Base-by-base conservation (phyloP, 345 rosid genomes). In the Eucalyptus curtisii region DNA sequence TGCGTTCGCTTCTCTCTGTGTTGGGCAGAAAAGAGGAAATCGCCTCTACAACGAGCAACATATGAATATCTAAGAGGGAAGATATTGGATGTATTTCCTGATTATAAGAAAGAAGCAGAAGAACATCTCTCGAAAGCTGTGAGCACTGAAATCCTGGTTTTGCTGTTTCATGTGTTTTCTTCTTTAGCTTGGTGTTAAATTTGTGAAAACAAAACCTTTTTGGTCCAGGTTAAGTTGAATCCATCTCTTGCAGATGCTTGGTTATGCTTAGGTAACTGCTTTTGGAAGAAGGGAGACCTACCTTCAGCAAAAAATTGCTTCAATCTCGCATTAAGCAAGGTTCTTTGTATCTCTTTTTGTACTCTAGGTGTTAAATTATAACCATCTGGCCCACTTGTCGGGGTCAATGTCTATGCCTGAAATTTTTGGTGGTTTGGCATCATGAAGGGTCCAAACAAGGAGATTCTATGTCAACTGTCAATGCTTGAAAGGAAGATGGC, bases 241-340 rank as follows among this genome's bases (percentile, higher is more conserved):
- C 96, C 97, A 40, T 93, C 96, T 86, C 94, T 95, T 93, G 95
- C 93, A 89, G 97, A 95, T 88, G 97, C 97, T 88, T 95, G 96
- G 96, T 90, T 95, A 48, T 95, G 95, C 87, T 90, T 95, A 90
- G 97, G 97, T 66, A 92, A 93, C 90, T 90, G 95, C 95, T 94
- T 95, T 85, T 95, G 97, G 96, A 95, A 95, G 93, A 95, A 95
- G 91, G 97, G 97, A 81, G 97, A 95, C 91, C 93, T 95, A 55
- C 87, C 92, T 85, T 92, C 96, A 2, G 96, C 96, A 4, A 95
- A 93, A 90, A 95, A 95, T 86, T 94, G 96, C 91, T 93, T 94
- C 91, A 94, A 90, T 93, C 97, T 94, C 86, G 96, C 96, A 64
- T 90, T 95, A 84, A 94, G 93, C 93, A 95, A 94, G 95, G 97